phyloP scores from a whole-genome alignment of 768 basidiomycete genomes.

The Termitomyces sp. region DNA sequence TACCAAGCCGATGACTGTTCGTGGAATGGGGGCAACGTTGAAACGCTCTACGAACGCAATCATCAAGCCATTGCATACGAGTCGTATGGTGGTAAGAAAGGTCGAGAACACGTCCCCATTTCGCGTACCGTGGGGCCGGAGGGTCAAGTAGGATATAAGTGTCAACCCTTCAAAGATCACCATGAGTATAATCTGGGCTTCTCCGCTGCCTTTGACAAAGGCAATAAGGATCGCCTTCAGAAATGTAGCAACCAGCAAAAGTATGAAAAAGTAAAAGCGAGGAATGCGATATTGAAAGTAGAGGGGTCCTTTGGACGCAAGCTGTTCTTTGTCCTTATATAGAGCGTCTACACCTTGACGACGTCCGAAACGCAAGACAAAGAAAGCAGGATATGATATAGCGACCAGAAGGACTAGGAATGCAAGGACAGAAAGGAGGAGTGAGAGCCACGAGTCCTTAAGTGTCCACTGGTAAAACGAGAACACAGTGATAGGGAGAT shows the following conservation, averaged over 20 bases:
- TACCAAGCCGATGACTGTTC: constrained; percentile 77
- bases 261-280: constrained; percentile 65
- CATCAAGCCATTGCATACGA: constrained; percentile 66
- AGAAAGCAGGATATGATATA: constrained; percentile 45
- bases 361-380: constrained; percentile 42
- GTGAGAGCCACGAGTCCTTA: constrained; percentile 82
- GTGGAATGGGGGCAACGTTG: constrained; percentile 65
- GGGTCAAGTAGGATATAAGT: constrained; percentile 43
- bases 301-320: constrained; percentile 49
- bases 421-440: constrained; percentile 70
- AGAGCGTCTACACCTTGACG: constrained; percentile 22
- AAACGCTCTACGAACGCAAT: constrained; percentile 72
- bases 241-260: constrained; percentile 52
- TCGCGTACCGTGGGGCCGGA: constrained; percentile 62
- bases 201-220: constrained; percentile 54
- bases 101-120: constrained; percentile 67
- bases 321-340: constrained; percentile 26
- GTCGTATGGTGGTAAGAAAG: constrained; percentile 61
- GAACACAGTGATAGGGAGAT: constrained; percentile 72
- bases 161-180: constrained; percentile 63
- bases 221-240: constrained; percentile 71
- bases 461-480: constrained; percentile 90
- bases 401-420: constrained; percentile 47
- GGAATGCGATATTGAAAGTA: constrained; percentile 61
- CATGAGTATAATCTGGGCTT: constrained; percentile 64